Conservation (phyloP, 108 stramenopile genomes). For the Fragilariopsis cylindrus region DNA sequence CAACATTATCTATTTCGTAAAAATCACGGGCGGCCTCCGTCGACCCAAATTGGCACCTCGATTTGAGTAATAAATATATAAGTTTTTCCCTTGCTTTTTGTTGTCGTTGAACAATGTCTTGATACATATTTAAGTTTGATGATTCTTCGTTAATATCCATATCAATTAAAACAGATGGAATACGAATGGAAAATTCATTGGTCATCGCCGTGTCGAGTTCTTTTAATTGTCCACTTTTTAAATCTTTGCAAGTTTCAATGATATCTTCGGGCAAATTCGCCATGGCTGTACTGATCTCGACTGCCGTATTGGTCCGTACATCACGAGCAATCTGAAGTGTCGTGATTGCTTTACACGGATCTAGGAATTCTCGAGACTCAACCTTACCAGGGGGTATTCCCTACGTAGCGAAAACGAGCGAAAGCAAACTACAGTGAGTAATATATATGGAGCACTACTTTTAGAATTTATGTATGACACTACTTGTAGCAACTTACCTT, state of each 20-base stretch:
- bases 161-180: slow-evolving; percentile 69
- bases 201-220: slow-evolving; percentile 29
- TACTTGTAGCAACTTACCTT: slow-evolving; percentile 33
- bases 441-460: too few relatives aligned
- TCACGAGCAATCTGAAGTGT: slow-evolving; percentile 84
- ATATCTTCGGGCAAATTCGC: slow-evolving; percentile 61
- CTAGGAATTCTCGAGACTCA: slow-evolving; percentile 61
- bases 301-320: slow-evolving; percentile 70
- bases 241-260: slow-evolving; percentile 36
- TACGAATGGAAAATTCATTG: slow-evolving; percentile 45
- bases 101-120: slow-evolving; percentile 60
- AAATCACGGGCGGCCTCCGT: slow-evolving; percentile 68
- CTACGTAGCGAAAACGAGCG: slow-evolving; percentile 23
- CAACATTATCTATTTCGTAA: slow-evolving; percentile 25
- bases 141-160: slow-evolving; percentile 64
- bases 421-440: background rate
- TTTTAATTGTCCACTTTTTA: slow-evolving; percentile 14
- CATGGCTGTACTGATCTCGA: slow-evolving; percentile 57
- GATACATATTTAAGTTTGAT: slow-evolving; percentile 52
- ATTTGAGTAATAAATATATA: slow-evolving; percentile 62
- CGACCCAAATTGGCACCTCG: slow-evolving; percentile 79
- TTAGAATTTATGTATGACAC: too few relatives aligned
- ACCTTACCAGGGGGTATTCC: slow-evolving; percentile 59
- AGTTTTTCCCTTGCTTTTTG: slow-evolving; percentile 58
- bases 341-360: slow-evolving; percentile 75